A percentile compares a stretch with the other conserved stretches of the same genome.
Conservation (phyloP, 2,329 filamentous ascomycete genomes). For the Verticillium klebahnii region DNA sequence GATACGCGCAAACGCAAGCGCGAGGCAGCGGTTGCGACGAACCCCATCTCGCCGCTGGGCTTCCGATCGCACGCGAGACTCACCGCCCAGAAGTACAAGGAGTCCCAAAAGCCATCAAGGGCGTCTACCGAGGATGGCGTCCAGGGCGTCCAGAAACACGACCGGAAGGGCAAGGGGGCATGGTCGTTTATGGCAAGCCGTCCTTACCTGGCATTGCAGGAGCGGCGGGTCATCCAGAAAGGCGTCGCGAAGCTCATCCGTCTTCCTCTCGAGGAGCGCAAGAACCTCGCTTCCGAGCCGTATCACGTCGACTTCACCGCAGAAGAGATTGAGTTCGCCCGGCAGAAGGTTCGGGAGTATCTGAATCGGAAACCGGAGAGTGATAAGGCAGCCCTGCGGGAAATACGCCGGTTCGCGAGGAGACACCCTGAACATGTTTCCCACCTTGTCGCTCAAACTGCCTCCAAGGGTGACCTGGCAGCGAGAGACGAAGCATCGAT, state of each 20-base stretch:
- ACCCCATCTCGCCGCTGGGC: neutral
- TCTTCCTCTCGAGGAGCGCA: neutral
- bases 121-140: neutral
- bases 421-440: constrained; percentile 5
- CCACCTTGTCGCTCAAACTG: constrained; percentile 6
- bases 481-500: constrained; percentile 26
- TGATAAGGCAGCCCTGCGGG: constrained; percentile 8
- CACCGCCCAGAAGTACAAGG: neutral
- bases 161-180: neutral
- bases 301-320: constrained; percentile 43
- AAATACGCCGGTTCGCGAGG: constrained; percentile 13
- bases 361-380: constrained; percentile 1
- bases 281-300: neutral
- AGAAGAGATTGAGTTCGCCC: constrained; percentile 27
- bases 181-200: neutral
- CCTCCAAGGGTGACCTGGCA: constrained; percentile 12
- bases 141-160: neutral
- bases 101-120: neutral
- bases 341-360: constrained; percentile 7
- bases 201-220: neutral
- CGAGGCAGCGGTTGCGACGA: neutral
- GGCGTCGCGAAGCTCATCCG: neutral
- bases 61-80: neutral
- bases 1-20: neutral
- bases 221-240: neutral